phyloP scores from a whole-genome alignment of 768 basidiomycete species.

The Calocera cornea region DNA sequence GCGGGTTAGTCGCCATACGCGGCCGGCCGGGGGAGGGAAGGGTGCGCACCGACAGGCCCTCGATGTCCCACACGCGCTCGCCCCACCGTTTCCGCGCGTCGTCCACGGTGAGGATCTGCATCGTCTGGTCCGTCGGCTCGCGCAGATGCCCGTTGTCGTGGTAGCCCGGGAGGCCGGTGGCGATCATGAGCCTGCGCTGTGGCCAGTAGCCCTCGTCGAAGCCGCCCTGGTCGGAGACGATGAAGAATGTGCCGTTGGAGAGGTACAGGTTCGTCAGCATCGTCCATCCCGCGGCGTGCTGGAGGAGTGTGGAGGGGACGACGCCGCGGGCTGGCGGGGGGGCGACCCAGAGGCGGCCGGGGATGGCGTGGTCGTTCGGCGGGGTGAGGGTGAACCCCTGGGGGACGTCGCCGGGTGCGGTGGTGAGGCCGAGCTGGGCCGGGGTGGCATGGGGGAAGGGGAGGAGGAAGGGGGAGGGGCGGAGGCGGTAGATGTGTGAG shows the following conservation, averaged over 20 bases:
- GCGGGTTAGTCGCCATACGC: too few relatives aligned
- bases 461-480: neutral
- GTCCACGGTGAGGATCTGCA: slow-evolving; percentile 45
- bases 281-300: slow-evolving; percentile 75
- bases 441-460: neutral
- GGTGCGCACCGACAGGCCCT: slow-evolving; percentile 53
- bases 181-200: slow-evolving; percentile 40
- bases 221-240: slow-evolving; percentile 37
- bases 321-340: slow-evolving; percentile 17
- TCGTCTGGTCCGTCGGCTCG: slow-evolving; percentile 49
- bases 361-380: neutral
- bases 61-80: slow-evolving; percentile 46
- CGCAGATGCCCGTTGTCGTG: slow-evolving; percentile 53
- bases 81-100: slow-evolving; percentile 56
- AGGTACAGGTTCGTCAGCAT: slow-evolving; percentile 72
- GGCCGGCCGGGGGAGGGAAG: neutral
- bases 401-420: neutral
- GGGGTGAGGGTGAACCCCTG: neutral
- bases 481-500: neutral
- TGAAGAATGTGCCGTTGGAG: slow-evolving; percentile 65
- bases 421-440: neutral
- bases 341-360: neutral
- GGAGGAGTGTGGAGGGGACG: slow-evolving; percentile 42
- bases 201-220: slow-evolving; percentile 1
- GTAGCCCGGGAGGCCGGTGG: slow-evolving; percentile 45